Conservation (phyloP, 352 stramenopile genomes). For the Pythium guiyangense region DNA sequence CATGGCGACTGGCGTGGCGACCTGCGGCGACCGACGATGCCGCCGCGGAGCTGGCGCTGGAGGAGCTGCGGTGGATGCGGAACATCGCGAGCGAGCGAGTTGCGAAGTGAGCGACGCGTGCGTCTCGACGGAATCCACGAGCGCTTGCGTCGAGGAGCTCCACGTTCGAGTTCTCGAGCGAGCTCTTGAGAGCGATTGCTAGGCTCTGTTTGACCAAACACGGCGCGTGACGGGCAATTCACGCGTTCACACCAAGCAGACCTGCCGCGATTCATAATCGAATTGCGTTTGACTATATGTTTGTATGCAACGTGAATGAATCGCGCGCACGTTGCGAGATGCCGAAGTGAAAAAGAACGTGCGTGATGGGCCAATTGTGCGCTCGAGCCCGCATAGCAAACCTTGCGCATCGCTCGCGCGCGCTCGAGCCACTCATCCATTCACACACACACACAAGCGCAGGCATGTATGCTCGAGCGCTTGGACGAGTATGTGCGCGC, state of each 20-base stretch:
- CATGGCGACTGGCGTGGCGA: not conserved
- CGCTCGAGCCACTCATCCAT: not conserved
- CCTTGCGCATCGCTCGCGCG: constrained; percentile 3
- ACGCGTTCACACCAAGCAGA: constrained; percentile 10
- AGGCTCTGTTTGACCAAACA: constrained; percentile 17
- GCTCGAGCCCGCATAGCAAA: too few relatives aligned
- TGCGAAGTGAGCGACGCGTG: constrained; percentile 14
- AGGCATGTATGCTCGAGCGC: too few relatives aligned
- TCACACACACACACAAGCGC: too few relatives aligned
- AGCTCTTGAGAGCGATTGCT: not conserved
- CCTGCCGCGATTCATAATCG: constrained; percentile 8
- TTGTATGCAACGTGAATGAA: constrained; percentile 18
- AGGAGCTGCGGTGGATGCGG: constrained; percentile 34
- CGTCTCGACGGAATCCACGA: constrained; percentile 4
- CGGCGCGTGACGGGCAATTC: constrained; percentile 6
- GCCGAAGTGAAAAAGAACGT: constrained; percentile 19
- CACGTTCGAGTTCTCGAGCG: not conserved
- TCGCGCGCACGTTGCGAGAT: constrained; percentile 7
- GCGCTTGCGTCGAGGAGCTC: constrained; percentile 2
- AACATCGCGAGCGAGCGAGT: constrained; percentile 31
- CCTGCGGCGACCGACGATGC: too few relatives aligned
- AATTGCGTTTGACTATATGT: constrained; percentile 14
- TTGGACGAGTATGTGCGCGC: too few relatives aligned
- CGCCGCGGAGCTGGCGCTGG: constrained; percentile 15
- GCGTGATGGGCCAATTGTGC: constrained; percentile 4